phyloP scores from a whole-genome alignment of 345 rosid species.

The Aquilaria sinensis region DNA sequence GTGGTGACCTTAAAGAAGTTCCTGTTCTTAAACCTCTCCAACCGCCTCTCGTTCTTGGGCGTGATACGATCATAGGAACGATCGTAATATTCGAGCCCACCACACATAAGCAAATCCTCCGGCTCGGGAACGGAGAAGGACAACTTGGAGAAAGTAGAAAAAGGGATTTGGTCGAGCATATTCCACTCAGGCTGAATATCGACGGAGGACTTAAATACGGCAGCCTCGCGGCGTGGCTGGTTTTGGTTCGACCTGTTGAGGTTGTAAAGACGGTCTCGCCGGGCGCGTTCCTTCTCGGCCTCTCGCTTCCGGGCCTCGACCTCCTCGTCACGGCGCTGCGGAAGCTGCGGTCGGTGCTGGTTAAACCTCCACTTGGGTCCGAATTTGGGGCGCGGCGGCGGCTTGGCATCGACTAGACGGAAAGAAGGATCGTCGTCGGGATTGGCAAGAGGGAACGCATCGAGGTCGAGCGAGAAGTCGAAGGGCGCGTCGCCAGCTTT shows the following conservation, averaged over 20 bases:
- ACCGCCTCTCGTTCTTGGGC: slow-evolving; percentile 71
- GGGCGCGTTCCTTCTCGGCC: slow-evolving; percentile 91
- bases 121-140: slow-evolving; percentile 76
- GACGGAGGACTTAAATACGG: slow-evolving; percentile 75
- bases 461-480: slow-evolving; percentile 61
- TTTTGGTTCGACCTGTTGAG: slow-evolving; percentile 59
- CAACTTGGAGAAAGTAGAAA: slow-evolving; percentile 76
- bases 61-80: slow-evolving; percentile 63
- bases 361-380: slow-evolving; percentile 91
- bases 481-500: slow-evolving; percentile 51
- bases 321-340: slow-evolving; percentile 94
- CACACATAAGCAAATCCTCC: slow-evolving; percentile 73
- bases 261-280: slow-evolving; percentile 77
- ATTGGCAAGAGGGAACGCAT: slow-evolving; percentile 54
- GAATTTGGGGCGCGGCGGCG: slow-evolving; percentile 83
- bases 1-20: slow-evolving; percentile 94
- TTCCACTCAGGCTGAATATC: slow-evolving; percentile 99
- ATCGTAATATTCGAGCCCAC: slow-evolving; percentile 75
- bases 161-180: slow-evolving; percentile 97
- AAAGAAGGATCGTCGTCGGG: slow-evolving; percentile 74
- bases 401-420: slow-evolving; percentile 89
- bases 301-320: slow-evolving; percentile 85
- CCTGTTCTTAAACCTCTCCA: slow-evolving; percentile 85
- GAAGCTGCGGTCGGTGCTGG: slow-evolving; percentile 70
- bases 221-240: slow-evolving; percentile 81